Conservation (phyloP, 768 basidiomycete species). For the Boletellus ananiceps region DNA sequence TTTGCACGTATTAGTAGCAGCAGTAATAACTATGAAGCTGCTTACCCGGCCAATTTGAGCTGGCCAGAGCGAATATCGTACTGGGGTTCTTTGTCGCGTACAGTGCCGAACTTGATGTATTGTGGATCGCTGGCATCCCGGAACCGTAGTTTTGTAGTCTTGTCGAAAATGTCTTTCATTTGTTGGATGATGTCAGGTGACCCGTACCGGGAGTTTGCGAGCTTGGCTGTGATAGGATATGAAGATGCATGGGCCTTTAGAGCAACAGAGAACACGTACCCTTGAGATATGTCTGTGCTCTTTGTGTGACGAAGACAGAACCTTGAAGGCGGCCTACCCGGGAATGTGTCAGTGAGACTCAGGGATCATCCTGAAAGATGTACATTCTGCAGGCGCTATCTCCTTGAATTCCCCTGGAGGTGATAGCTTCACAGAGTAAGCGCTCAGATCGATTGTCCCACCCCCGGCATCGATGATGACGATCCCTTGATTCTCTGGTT, state of each 20-base stretch:
- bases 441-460: conserved; percentile 38
- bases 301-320: conserved; percentile 33
- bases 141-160: conserved; percentile 38
- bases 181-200: conserved; percentile 27
- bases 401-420: conserved; percentile 29
- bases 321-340: conserved; percentile 35
- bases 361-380: background rate
- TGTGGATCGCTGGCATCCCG: conserved; percentile 30
- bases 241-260: background rate
- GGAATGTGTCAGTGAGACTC: background rate
- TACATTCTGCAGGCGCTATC: conserved; percentile 32
- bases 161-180: conserved; percentile 35
- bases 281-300: conserved; percentile 26
- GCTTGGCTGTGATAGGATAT: conserved; percentile 18
- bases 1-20: background rate
- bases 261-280: conserved; percentile 14
- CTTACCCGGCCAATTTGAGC: conserved; percentile 37
- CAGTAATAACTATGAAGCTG: background rate
- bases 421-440: conserved; percentile 26
- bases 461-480: conserved; percentile 45
- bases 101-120: conserved; percentile 37
- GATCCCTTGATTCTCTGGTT: conserved; percentile 31
- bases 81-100: conserved; percentile 31
- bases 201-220: conserved; percentile 28
- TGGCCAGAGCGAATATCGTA: conserved; percentile 35